phyloP scores from a whole-genome alignment of 179 eudicot genomes.

The Beta macrorhiza region DNA sequence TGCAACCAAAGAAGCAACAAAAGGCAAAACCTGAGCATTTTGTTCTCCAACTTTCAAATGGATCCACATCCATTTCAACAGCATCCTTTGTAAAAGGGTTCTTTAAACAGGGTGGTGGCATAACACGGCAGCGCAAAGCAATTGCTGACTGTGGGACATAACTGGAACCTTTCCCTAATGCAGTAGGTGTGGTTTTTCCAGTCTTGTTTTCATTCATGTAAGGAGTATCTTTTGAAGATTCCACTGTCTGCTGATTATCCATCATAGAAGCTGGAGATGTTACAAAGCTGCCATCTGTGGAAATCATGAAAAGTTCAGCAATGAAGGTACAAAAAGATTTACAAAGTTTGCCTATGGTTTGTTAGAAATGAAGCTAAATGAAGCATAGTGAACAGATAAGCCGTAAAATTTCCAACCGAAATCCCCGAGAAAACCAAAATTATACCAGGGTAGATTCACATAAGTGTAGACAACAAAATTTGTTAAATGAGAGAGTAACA shows the following conservation, averaged over 20 bases:
- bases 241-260: slow-evolving; percentile 39
- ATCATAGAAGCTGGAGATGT: slow-evolving; percentile 36
- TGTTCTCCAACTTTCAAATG: slow-evolving; percentile 61
- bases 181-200: slow-evolving; percentile 26
- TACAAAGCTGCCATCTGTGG: slow-evolving; percentile 36
- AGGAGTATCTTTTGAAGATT: slow-evolving; percentile 41
- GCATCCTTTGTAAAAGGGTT: slow-evolving; percentile 67
- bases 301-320: neutral
- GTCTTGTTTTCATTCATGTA: slow-evolving; percentile 39
- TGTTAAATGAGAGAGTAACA: neutral
- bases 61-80: slow-evolving; percentile 54
- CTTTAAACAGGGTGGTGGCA: slow-evolving; percentile 88
- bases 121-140: slow-evolving; percentile 87
- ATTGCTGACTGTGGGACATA: slow-evolving; percentile 81
- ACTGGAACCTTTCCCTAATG: slow-evolving; percentile 37
- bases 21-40: slow-evolving; percentile 62
- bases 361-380: neutral
- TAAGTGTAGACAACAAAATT: neutral
- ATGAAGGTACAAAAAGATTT: neutral
- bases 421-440: neutral
- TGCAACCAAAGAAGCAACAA: slow-evolving; percentile 8
- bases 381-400: neutral
- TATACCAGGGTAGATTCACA: neutral
- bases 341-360: neutral
- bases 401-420: neutral